These are phyloP conservation scores for Leonotis leonurus DNA, from an alignment of 257 asterid genomes.

Conservation along the genomic window DNA sequence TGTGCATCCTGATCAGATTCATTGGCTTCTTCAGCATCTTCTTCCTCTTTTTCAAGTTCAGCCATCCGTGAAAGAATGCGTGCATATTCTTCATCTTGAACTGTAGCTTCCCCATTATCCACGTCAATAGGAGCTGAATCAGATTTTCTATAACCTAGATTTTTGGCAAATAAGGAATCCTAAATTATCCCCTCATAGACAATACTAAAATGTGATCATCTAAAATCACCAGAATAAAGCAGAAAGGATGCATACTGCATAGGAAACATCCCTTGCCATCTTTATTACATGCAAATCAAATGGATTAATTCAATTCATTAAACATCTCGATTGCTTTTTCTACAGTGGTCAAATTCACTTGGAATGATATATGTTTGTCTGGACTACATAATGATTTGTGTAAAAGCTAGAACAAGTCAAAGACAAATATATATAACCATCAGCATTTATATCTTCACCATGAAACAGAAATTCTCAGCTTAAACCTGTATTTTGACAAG, in stretches of 20 bases:
- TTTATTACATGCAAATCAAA: background rate
- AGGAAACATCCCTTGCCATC: background rate
- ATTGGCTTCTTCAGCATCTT: conserved; percentile 41
- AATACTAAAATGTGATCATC: background rate
- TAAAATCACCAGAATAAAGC: background rate
- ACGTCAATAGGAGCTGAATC: conserved; percentile 23
- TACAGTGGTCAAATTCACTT: background rate
- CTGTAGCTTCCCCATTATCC: conserved; percentile 23
- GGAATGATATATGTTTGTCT: background rate
- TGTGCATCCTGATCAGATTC: conserved; percentile 31
- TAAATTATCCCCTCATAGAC: conserved; percentile 4
- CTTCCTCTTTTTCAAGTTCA: conserved; percentile 86
- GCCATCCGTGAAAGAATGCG: conserved; percentile 49
- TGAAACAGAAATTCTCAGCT: background rate
- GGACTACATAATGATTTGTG: background rate
- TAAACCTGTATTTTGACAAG: background rate
- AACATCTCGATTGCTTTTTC: background rate
- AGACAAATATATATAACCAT: background rate
- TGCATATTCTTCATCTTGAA: conserved; percentile 56
- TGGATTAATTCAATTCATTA: background rate
- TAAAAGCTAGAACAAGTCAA: background rate
- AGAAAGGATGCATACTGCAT: background rate
- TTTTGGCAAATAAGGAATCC: background rate
- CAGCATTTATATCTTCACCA: background rate
- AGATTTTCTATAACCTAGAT: conserved; percentile 25